Evolutionary conservation across 495 filamentous ascomycete species (phyloP), one percentile per base, ranked within the genome.

Genomic region (Penicillium coprophilum): DNA sequence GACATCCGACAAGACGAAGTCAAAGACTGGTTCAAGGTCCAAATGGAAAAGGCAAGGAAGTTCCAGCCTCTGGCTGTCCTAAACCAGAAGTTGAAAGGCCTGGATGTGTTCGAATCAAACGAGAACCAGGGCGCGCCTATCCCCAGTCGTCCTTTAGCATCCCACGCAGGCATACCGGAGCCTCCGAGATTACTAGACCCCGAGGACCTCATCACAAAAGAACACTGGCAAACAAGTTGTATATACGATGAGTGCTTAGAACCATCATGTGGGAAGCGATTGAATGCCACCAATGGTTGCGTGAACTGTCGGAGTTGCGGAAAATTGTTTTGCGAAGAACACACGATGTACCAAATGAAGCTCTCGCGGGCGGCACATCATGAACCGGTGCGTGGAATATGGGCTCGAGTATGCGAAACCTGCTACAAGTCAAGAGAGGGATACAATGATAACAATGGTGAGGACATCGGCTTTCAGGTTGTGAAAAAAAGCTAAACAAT

Each of bases 291-390:
- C 20, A 91, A 87, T 59, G 92, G 93, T 15, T 89, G 80, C 56
- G 85, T 97, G 60, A 96, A 98, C 65, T 98, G 94, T 66, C 79
- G 94, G 51, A 88, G 90, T 50, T 98, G 94, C 59, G 94, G 94
- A 0, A 88, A 85, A 59, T 76, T 98, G 32, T 98, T 97, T 67
- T 98, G 94, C 72, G 93, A 97, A 67, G 90, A 95, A 60, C 95
- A 98, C 75, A 97, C 93, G 30, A 96, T 97, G 94, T 98, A 97
- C 64, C 92, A 97, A 75, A 97, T 97, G 89, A 97, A 94, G 79
- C 82, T 98, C 19, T 96, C 91, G 10, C 80, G 92, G 45, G 86
- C 91, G 6, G 94, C 95, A 4, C 82, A 86, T 58, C 91, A 96
- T 76, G 95, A 98, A 60, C 95, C 95, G 0, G 87, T 96, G 1